Conservation (phyloP, 257 asterid species). For the Buddleja alternifolia region DNA sequence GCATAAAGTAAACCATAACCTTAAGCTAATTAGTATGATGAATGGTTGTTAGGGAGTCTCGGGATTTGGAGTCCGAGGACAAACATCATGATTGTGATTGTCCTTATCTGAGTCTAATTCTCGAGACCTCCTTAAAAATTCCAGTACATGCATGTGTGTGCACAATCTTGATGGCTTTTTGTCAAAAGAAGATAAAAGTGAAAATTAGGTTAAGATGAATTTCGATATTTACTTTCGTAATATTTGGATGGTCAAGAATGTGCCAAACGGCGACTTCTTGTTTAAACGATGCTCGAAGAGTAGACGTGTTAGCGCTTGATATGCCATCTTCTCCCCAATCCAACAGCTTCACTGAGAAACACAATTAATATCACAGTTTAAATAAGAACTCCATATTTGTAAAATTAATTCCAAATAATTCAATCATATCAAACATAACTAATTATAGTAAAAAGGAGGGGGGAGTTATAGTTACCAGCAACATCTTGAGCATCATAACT, state of each 20-base stretch:
- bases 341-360: constrained; percentile 70
- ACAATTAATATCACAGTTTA: constrained; percentile 17
- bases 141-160: not conserved
- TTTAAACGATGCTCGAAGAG: constrained; percentile 72
- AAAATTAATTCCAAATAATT: too few relatives aligned
- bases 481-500: constrained; percentile 71
- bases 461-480: constrained; percentile 64
- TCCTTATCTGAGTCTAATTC: too few relatives aligned
- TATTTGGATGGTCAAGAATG: constrained; percentile 81
- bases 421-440: not conserved
- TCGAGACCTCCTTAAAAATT: too few relatives aligned
- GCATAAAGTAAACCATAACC: too few relatives aligned
- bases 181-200: not conserved
- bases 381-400: too few relatives aligned
- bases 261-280: constrained; percentile 92
- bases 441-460: not conserved
- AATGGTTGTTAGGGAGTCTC: too few relatives aligned
- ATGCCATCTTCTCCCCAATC: constrained; percentile 96
- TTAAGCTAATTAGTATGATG: too few relatives aligned
- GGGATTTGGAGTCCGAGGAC: too few relatives aligned
- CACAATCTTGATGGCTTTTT: not conserved
- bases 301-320: constrained; percentile 79
- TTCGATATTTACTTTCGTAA: constrained; percentile 51
- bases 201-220: constrained; percentile 12
- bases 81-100: too few relatives aligned